Evolutionary conservation across 176 grass and related monocot genomes (phyloP).

Genomic region (Elymus sibiricus): DNA sequence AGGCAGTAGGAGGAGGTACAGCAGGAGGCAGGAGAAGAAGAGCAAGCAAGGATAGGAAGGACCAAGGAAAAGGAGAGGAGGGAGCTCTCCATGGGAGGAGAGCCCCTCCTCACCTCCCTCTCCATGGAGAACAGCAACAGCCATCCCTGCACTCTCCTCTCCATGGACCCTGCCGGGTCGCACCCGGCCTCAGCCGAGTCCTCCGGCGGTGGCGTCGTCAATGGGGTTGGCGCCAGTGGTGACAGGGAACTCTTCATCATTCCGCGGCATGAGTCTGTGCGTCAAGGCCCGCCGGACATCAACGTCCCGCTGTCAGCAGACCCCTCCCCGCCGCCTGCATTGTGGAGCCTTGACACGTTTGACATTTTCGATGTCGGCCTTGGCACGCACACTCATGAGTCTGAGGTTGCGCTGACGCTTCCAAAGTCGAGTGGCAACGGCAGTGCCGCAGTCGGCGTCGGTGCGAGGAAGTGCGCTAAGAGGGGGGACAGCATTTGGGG

Average conservation of each 20-base stretch:
- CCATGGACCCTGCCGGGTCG: slow-evolving; percentile 55
- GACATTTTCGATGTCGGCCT: slow-evolving; percentile 60
- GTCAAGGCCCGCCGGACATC: slow-evolving; percentile 55
- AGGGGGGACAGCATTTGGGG: slow-evolving; percentile 75
- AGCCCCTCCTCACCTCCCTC: slow-evolving; percentile 59
- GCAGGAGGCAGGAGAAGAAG: not conserved
- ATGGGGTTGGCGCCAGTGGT: not conserved
- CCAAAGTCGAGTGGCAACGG: slow-evolving; percentile 35
- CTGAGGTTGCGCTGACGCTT: slow-evolving; percentile 44
- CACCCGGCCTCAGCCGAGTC: slow-evolving; percentile 17
- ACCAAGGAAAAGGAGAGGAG: slow-evolving; percentile 52
- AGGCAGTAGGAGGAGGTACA: not conserved
- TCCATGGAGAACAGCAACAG: slow-evolving; percentile 65
- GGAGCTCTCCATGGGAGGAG: slow-evolving; percentile 61
- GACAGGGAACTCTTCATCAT: slow-evolving; percentile 48
- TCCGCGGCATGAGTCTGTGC: slow-evolving; percentile 18
- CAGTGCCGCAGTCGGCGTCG: slow-evolving; percentile 1
- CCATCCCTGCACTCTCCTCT: slow-evolving; percentile 69
- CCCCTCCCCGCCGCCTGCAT: slow-evolving; percentile 16
- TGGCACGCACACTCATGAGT: slow-evolving; percentile 51
- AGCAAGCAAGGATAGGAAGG: slow-evolving; percentile 30
- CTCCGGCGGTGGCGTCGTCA: not conserved
- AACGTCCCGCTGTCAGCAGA: slow-evolving; percentile 62
- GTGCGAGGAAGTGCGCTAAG: slow-evolving; percentile 46
- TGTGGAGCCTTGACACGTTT: slow-evolving; percentile 34